These are phyloP conservation scores for Chalciporus pseudorubinellus DNA, from an alignment of 768 basidiomycete species.

Conservation along the genomic window DNA sequence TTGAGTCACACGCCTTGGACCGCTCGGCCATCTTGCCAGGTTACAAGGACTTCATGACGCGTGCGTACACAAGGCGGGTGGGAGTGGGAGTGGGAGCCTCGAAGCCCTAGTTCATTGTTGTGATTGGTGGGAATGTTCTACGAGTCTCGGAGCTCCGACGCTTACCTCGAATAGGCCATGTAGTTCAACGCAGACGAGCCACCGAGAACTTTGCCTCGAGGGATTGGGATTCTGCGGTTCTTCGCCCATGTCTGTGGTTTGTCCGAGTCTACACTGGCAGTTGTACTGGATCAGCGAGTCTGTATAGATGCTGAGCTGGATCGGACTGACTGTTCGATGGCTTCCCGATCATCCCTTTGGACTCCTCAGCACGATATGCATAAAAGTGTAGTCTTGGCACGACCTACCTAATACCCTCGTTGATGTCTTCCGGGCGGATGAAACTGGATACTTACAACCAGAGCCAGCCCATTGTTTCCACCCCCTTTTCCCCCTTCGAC, in stretches of 20 bases:
- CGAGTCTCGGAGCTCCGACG: neutral
- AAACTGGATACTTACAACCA: slow-evolving; percentile 7
- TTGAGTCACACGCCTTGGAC: slow-evolving; percentile 66
- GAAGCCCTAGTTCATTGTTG: slow-evolving; percentile 6
- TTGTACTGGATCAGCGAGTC: neutral
- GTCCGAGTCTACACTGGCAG: slow-evolving; percentile 12
- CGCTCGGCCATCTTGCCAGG: slow-evolving; percentile 61
- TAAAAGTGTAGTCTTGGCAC: too few relatives aligned
- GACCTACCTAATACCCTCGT: neutral
- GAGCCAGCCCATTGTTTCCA: slow-evolving; percentile 14
- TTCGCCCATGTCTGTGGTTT: slow-evolving; percentile 6
- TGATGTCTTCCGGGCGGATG: neutral
- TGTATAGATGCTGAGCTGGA: too few relatives aligned
- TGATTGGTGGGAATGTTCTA: neutral
- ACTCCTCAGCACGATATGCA: too few relatives aligned
- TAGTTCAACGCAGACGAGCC: slow-evolving; percentile 12
- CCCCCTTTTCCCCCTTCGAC: too few relatives aligned
- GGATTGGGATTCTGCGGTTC: slow-evolving; percentile 9
- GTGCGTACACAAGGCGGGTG: too few relatives aligned
- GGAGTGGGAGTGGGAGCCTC: too few relatives aligned
- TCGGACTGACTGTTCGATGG: too few relatives aligned
- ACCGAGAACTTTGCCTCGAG: slow-evolving; percentile 13
- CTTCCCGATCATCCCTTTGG: too few relatives aligned
- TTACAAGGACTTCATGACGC: too few relatives aligned
- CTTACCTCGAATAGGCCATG: slow-evolving; percentile 13